Evolutionary conservation across 2,329 filamentous ascomycete genomes (phyloP).

Genomic region (Microdochium bolleyi): DNA sequence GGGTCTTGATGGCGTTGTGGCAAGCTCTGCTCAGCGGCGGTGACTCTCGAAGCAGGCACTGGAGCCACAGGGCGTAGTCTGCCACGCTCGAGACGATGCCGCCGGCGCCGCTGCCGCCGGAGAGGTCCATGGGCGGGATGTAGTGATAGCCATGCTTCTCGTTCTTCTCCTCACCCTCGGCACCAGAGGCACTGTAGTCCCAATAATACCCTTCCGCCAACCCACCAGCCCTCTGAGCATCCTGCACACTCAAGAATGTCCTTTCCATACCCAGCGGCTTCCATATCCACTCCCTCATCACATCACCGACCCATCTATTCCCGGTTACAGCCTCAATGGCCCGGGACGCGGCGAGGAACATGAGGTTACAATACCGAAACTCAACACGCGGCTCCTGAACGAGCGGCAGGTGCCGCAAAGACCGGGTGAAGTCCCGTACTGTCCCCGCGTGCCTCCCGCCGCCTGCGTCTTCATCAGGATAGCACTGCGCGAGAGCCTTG

Average conservation of each 20-base stretch:
- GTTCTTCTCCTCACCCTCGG: neutral
- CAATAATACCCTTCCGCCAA: conserved; percentile 35
- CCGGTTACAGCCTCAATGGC: conserved; percentile 31
- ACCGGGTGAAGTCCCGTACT: conserved; percentile 26
- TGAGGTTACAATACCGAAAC: conserved; percentile 44
- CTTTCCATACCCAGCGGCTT: conserved; percentile 33
- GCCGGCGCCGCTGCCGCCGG: conserved; percentile 29
- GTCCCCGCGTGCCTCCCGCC: conserved; percentile 13
- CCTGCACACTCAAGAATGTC: conserved; percentile 24
- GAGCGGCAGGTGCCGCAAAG: conserved; percentile 34
- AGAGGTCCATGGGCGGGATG: conserved; percentile 16
- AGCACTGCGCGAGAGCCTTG: conserved; percentile 15
- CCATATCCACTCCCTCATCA: conserved; percentile 32
- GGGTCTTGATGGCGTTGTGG: conserved; percentile 22
- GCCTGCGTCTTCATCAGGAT: conserved; percentile 17
- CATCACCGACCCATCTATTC: conserved; percentile 24
- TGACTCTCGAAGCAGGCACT: conserved; percentile 31
- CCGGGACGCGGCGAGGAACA: conserved; percentile 40
- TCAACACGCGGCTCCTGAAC: conserved; percentile 32
- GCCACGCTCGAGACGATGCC: conserved; percentile 34
- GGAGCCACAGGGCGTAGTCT: conserved; percentile 45
- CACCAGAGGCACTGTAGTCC: conserved; percentile 12
- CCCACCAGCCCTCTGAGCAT: conserved; percentile 14
- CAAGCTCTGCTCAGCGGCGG: conserved; percentile 23
- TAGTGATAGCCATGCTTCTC: conserved; percentile 7